A percentile compares a stretch with the other conserved stretches of the same genome.
Evolutionary conservation across 129 eudicot species (phyloP).

Genomic region (Kitagawia praeruptora): DNA sequence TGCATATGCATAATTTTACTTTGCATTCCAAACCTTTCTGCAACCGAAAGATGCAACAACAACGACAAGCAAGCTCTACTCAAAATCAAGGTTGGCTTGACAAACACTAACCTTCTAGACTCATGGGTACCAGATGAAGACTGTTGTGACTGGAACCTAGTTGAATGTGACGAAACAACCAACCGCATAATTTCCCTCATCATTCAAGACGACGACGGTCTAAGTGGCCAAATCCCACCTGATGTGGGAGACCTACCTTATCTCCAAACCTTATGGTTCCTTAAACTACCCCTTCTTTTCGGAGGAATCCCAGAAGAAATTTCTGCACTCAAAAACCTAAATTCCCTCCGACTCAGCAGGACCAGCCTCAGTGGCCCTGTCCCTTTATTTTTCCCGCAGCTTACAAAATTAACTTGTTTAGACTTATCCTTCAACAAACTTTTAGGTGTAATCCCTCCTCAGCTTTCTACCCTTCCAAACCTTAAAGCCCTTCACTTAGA

Average conservation of each 20-base stretch:
- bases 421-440: too few species aligned
- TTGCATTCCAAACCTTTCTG: neutral
- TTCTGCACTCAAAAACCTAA: conserved; percentile 37
- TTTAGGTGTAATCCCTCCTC: too few species aligned
- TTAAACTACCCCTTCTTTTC: conserved; percentile 34
- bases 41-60: conserved; percentile 23
- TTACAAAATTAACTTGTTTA: too few species aligned
- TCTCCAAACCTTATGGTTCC: conserved; percentile 29
- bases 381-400: conserved; percentile 32
- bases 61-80: conserved; percentile 31
- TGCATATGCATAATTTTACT: neutral
- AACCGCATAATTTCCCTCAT: conserved; percentile 22
- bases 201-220: conserved; percentile 21
- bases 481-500: too few species aligned
- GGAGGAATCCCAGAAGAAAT: conserved; percentile 41
- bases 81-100: conserved; percentile 20
- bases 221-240: conserved; percentile 37
- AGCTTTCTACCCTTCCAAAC: too few species aligned
- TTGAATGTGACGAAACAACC: conserved; percentile 8
- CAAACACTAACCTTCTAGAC: conserved; percentile 15
- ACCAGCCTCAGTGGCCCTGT: conserved; percentile 38
- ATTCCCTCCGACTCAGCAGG: conserved; percentile 21
- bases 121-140: conserved; percentile 29
- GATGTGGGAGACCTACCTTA: conserved; percentile 42
- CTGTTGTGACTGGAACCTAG: conserved; percentile 21